Evolutionary conservation across 148 eudicot species (phyloP).

Genomic region (Dysphania ambrosioides): DNA sequence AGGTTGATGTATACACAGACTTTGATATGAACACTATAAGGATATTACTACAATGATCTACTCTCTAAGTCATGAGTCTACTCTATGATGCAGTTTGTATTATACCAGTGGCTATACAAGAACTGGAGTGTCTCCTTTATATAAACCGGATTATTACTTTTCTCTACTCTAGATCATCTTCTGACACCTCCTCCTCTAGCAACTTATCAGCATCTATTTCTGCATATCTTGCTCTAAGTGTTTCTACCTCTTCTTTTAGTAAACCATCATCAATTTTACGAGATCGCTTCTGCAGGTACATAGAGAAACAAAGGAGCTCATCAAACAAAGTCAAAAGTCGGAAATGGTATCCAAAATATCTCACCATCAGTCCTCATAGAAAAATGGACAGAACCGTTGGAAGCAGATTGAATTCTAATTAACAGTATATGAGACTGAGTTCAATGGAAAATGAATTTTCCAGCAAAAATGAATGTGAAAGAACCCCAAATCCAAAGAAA

Average conservation of each 20-base stretch:
- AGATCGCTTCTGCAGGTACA: slow-evolving; percentile 34
- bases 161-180: slow-evolving; percentile 21
- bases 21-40: background rate
- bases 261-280: slow-evolving; percentile 19
- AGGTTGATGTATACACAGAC: background rate
- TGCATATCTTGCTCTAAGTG: slow-evolving; percentile 39
- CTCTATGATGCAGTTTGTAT: background rate
- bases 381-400: background rate
- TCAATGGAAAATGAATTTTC: background rate
- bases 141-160: too few relatives aligned
- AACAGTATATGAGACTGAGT: background rate
- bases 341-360: background rate
- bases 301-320: background rate
- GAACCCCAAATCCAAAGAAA: background rate
- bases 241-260: slow-evolving; percentile 36
- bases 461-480: background rate
- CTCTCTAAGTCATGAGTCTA: background rate
- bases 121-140: slow-evolving; percentile 1
- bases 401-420: background rate
- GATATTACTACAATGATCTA: background rate
- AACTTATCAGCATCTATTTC: slow-evolving; percentile 43
- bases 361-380: background rate
- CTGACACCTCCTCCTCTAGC: slow-evolving; percentile 31
- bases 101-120: slow-evolving; percentile 22
- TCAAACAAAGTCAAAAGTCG: background rate